Base-by-base conservation (phyloP, 202 grass and related monocot genomes). In the Eragrostis tef region DNA sequence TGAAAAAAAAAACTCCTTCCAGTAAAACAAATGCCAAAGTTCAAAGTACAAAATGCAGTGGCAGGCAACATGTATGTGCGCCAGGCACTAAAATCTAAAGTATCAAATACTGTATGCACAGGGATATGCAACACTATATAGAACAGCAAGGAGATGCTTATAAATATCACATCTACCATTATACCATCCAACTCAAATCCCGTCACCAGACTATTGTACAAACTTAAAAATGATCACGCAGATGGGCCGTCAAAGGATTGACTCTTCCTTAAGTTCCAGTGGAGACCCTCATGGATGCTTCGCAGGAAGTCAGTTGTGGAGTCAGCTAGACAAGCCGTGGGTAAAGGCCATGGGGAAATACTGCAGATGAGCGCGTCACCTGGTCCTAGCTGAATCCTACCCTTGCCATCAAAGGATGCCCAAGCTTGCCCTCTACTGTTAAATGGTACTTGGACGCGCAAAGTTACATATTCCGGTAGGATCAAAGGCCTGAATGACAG, bases 331-430 rank as follows among this genome's bases (percentile, higher is more conserved):
- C 91, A 99, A 36, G 93, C 91, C 9, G 97, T 99, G 0, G 97
- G 97, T 20, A 99, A 88, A 0, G 97, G 97, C 93, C 97, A 99
- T 1, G 91, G 87, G 7, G 97, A 94, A 53, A 99, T 92, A 58
- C 97, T 96, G 82, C 93, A 93, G 85, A 99, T 96, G 66, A 99
- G 89, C 4, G 97, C 91, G 6, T 99, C 97, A 5, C 97, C 97
- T 0, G 91, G 88, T 8, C 84, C 71, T 0, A 99, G 78, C 70
- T 61, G 58, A 61, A 87, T 87, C 80, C 88, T 90, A 60, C 91
- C 97, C 77, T 99, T 99, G 66, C 93, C 97, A 3, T 99, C 97
- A 22, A 99, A 96, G 15, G 97, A 99, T 16, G 93, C 97, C 93
- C 97, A 96, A 2, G 91, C 96, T n/a, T 86, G 75, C 5, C 96